These are phyloP conservation scores for Citrus sinensis DNA, from an alignment of 345 rosid species.

Conservation along the genomic window DNA sequence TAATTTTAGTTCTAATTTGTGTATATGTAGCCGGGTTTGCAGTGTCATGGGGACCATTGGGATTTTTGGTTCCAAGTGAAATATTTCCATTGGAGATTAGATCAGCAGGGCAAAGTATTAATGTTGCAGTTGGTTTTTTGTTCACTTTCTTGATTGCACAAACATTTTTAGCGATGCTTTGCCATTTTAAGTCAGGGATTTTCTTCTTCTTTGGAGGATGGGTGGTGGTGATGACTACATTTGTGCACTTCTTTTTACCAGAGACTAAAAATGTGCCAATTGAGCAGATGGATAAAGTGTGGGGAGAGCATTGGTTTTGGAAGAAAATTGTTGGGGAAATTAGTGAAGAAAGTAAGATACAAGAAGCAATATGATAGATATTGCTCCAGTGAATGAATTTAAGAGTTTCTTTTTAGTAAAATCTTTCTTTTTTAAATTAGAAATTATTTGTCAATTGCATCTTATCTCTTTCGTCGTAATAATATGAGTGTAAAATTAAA, in stretches of 20 bases:
- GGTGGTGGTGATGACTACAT: conserved; percentile 52
- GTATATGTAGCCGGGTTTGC: conserved; percentile 56
- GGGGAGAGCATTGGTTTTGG: background rate
- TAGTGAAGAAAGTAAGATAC: background rate
- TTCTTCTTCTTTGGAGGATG: conserved; percentile 59
- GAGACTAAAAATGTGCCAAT: conserved; percentile 64
- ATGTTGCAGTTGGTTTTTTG: conserved; percentile 50
- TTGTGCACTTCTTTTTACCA: conserved; percentile 45
- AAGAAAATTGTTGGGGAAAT: background rate
- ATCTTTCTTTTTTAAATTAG: too few relatives aligned
- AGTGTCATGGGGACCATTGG: conserved; percentile 73
- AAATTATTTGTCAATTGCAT: too few relatives aligned
- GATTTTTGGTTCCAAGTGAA: conserved; percentile 73
- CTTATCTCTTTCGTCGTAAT: too few relatives aligned
- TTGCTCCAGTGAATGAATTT: background rate
- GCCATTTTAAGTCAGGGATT: conserved; percentile 55
- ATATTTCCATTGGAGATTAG: conserved; percentile 55
- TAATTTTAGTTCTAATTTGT: conserved; percentile 41
- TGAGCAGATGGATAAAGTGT: conserved; percentile 50
- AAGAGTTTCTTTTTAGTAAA: background rate
- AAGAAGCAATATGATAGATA: background rate
- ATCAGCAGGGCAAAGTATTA: conserved; percentile 54
- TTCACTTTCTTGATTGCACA: conserved; percentile 60
- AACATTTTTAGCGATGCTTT: conserved; percentile 51
- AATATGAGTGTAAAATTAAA: too few relatives aligned